Base-by-base conservation (phyloP, 129 eudicot species). In the Escallonia herrerae region DNA sequence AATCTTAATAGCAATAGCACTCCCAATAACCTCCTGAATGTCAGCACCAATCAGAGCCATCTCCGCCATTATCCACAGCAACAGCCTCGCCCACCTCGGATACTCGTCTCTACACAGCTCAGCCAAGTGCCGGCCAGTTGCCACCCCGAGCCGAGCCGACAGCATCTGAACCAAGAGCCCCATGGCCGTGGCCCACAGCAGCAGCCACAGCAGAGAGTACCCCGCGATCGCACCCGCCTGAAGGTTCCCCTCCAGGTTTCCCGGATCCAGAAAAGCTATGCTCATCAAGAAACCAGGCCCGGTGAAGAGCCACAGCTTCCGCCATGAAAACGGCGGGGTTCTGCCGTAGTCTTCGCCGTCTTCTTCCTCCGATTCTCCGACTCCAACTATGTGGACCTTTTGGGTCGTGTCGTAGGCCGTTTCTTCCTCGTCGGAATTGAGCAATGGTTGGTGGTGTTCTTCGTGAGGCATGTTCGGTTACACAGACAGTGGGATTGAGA, bases 181-280 rank as follows among this genome's bases (percentile, higher is more conserved):
- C 81, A 93, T 86, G 8, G 77, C 96, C 12, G 99, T 93, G 53
- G 99, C 96, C 96, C 99, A 93, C 53, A 93, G 22, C 8, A 93
- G 80, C 60, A 93, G 74, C 99, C 99, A 93, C 8, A 93, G 66
- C 14, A 93, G 74, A 3, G 99, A 83, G 61, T 93, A 85, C 0
- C 99, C 96, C 1, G 99, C 99, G 46, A 88, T 83, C 14, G 99
- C 99, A n/a, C 96, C 99, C 44, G 96, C 81, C 65, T 93, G 99
- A 33, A 93, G 89, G 81, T 93, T 96, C 39, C 99, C 96, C 65
- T 93, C 99, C 41, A 93, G 58, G 65, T 93, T 93, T 0, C 99
- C 99, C 66, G 99, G 97, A 82, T 87, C 97, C 63, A 91, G 63
- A 41, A 91, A 91, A 3, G 97, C 97, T 61, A 91, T 91, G 80